Evolutionary conservation across 129 eudicot genomes (phyloP).

Genomic region (Flaveria robusta): DNA sequence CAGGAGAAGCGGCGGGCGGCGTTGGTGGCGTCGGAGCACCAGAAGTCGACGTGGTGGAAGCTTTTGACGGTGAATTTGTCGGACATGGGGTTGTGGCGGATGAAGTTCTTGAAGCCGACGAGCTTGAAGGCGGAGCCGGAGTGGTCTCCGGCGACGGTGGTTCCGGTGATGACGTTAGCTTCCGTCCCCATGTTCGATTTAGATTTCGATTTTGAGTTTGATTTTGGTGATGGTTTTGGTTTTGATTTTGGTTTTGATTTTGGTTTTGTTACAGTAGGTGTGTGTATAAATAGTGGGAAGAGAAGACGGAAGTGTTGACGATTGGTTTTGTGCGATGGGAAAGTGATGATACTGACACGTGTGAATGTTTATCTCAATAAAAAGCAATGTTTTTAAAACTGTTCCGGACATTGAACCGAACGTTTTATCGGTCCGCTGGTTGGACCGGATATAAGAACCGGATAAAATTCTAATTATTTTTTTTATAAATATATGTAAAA

Average conservation of each 20-base stretch:
- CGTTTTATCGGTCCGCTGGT: too few species aligned
- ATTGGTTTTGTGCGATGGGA: conserved; percentile 23
- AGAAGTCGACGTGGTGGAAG: conserved; percentile 96
- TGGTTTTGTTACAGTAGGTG: too few species aligned
- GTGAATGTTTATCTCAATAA: neutral
- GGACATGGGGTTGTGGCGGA: conserved; percentile 59
- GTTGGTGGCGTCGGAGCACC: conserved; percentile 96
- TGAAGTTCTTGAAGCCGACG: conserved; percentile 66
- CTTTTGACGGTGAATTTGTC: conserved; percentile 66
- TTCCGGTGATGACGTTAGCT: conserved; percentile 10
- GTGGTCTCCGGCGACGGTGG: conserved; percentile 22
- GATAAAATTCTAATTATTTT: too few species aligned
- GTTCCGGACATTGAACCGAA: too few species aligned
- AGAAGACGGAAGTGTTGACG: conserved; percentile 17
- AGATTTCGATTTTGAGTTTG: neutral
- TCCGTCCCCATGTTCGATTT: conserved; percentile 28
- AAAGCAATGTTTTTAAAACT: neutral
- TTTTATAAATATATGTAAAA: too few species aligned
- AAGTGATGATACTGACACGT: neutral
- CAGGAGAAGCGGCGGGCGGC: conserved; percentile 57
- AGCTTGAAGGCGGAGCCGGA: conserved; percentile 50
- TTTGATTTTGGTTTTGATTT: too few species aligned
- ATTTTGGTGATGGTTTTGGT: neutral
- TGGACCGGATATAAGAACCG: too few species aligned
- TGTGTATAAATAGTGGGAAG: neutral